Evolutionary conservation across 116 monocot genomes (phyloP).

Genomic region (Cymodocea nodosa): DNA sequence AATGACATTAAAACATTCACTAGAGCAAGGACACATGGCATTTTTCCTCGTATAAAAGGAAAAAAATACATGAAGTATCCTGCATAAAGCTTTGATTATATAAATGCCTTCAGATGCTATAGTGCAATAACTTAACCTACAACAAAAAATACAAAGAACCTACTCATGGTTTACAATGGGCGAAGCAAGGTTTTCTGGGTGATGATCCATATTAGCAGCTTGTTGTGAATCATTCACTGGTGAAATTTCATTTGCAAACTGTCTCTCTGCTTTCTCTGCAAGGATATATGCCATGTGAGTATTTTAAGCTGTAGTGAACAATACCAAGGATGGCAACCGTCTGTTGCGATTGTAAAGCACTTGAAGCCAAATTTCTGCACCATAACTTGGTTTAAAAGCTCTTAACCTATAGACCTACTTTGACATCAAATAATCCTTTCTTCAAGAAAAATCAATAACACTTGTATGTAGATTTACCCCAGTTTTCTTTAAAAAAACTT

Average conservation of each 20-base stretch:
- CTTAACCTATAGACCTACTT: too few species aligned
- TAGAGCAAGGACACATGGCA: background rate
- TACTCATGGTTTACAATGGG: background rate
- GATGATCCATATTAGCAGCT: background rate
- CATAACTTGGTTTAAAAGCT: too few species aligned
- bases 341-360: too few species aligned
- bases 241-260: background rate
- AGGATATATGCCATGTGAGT: too few species aligned
- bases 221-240: background rate
- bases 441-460: too few species aligned
- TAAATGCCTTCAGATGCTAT: background rate
- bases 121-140: background rate
- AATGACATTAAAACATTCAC: too few species aligned
- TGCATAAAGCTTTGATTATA: background rate
- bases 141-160: background rate
- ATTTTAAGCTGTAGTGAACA: too few species aligned
- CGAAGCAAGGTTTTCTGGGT: background rate
- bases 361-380: too few species aligned
- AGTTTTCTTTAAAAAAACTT: too few species aligned
- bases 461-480: too few species aligned
- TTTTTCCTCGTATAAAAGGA: background rate
- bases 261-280: background rate
- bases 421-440: too few species aligned
- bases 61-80: background rate
- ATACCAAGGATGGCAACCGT: too few species aligned